Conservation (phyloP, 2,329 filamentous ascomycete species). For the Cadophora sp. region DNA sequence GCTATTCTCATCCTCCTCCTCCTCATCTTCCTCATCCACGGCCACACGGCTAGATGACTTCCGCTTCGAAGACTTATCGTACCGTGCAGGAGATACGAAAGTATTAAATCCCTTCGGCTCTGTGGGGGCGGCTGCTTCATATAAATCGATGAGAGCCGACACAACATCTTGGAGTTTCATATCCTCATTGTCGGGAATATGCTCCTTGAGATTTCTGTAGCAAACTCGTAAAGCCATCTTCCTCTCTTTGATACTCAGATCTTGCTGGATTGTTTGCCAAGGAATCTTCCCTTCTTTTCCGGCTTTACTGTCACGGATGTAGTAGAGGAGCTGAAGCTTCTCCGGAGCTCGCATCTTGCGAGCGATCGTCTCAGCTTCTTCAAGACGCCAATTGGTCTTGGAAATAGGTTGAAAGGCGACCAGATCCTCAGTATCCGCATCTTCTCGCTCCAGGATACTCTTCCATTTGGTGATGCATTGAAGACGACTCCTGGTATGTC, state of each 20-base stretch:
- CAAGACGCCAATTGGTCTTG: constrained; percentile 50
- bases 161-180: constrained; percentile 43
- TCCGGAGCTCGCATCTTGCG: constrained; percentile 52
- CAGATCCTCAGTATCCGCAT: constrained; percentile 41
- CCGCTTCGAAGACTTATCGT: neutral
- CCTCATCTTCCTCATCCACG: neutral
- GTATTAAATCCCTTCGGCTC: constrained; percentile 31
- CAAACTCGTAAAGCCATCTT: constrained; percentile 41
- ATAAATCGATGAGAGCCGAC: constrained; percentile 37
- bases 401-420: constrained; percentile 37
- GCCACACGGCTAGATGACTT: constrained; percentile 3
- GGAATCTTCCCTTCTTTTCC: constrained; percentile 55
- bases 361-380: constrained; percentile 53
- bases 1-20: constrained; percentile 9
- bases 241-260: constrained; percentile 50
- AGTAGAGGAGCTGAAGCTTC: constrained; percentile 52
- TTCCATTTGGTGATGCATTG: constrained; percentile 76
- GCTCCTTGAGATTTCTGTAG: constrained; percentile 40
- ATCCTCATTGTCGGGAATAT: constrained; percentile 38
- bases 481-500: constrained; percentile 65
- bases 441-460: constrained; percentile 18
- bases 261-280: constrained; percentile 55
- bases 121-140: constrained; percentile 35
- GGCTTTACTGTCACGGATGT: constrained; percentile 52
- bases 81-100: neutral